Evolutionary conservation across 2,329 filamentous ascomycete genomes (phyloP).

Genomic region (Magnaporthales sp.): DNA sequence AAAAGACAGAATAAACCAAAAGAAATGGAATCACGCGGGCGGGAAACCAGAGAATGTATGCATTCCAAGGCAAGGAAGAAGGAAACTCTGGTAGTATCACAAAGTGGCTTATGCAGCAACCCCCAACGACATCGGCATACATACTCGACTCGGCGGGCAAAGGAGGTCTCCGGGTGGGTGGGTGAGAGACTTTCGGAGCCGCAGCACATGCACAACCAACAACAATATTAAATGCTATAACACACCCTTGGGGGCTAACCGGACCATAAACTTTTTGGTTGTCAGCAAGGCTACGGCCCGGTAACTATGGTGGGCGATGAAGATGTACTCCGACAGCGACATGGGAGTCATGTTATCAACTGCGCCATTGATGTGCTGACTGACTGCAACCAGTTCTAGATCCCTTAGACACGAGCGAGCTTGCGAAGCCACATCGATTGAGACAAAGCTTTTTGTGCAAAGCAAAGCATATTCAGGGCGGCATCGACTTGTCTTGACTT

Average conservation of each 20-base stretch:
- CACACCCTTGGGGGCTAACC: not conserved
- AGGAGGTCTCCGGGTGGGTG: not conserved
- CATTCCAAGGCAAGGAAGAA: not conserved
- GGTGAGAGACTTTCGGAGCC: not conserved
- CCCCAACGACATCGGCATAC: not conserved
- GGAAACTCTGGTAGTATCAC: not conserved
- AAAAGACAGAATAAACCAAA: not conserved
- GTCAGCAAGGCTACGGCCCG: not conserved
- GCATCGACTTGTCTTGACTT: not conserved
- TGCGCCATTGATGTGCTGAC: not conserved
- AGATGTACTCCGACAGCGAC: not conserved
- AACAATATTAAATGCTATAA: not conserved
- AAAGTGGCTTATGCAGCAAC: not conserved
- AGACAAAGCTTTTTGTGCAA: not conserved
- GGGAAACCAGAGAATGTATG: not conserved
- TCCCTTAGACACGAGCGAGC: not conserved
- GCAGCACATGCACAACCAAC: not conserved
- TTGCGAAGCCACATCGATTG: not conserved
- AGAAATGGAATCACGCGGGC: not conserved
- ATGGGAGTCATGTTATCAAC: not conserved
- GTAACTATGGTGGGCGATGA: not conserved
- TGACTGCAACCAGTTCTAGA: not conserved
- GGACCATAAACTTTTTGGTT: not conserved
- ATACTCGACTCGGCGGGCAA: not conserved
- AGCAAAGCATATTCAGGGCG: not conserved